Percentiles rank a stretch among this genome's conserved stretches.
These are phyloP conservation scores for Amaranthus palmeri DNA, from an alignment of 148 eudicot species.

Conservation along the genomic window DNA sequence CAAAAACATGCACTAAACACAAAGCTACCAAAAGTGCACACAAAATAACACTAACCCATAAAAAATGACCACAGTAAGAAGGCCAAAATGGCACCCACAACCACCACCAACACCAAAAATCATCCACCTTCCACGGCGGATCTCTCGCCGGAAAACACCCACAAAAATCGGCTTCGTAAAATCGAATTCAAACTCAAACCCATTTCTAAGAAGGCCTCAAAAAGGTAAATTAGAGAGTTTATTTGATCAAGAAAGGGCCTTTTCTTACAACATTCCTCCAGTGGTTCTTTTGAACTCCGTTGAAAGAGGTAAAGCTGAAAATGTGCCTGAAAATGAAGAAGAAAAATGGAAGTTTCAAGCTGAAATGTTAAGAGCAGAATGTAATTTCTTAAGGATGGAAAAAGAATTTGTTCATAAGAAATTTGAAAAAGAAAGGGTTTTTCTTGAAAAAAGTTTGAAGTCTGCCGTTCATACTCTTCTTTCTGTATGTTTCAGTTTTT, in stretches of 20 bases:
- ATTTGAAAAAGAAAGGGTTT: conserved; percentile 46
- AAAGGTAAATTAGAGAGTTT: conserved; percentile 40
- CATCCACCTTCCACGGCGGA: conserved; percentile 70
- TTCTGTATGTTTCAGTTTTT: conserved; percentile 41
- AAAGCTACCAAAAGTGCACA: conserved; percentile 1
- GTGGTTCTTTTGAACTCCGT: conserved; percentile 36
- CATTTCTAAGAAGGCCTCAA: background rate
- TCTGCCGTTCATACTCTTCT: conserved; percentile 57
- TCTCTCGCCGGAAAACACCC: conserved; percentile 48
- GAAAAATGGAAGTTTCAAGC: conserved; percentile 76
- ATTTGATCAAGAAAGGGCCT: conserved; percentile 46
- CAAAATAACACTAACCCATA: background rate
- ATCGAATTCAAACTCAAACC: background rate
- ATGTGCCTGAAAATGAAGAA: conserved; percentile 25
- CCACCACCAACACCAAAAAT: conserved; percentile 65
- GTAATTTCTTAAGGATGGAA: conserved; percentile 67
- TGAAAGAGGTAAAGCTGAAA: background rate
- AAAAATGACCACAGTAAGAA: conserved; percentile 31
- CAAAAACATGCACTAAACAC: conserved; percentile 24
- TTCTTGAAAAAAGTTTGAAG: conserved; percentile 45
- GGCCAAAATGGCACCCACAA: conserved; percentile 52
- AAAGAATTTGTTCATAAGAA: conserved; percentile 57
- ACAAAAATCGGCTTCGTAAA: conserved; percentile 16
- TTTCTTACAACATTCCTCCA: conserved; percentile 33
- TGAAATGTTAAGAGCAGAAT: conserved; percentile 81